Conservation (phyloP, 148 eudicot genomes). For the Linanthus parryae region DNA sequence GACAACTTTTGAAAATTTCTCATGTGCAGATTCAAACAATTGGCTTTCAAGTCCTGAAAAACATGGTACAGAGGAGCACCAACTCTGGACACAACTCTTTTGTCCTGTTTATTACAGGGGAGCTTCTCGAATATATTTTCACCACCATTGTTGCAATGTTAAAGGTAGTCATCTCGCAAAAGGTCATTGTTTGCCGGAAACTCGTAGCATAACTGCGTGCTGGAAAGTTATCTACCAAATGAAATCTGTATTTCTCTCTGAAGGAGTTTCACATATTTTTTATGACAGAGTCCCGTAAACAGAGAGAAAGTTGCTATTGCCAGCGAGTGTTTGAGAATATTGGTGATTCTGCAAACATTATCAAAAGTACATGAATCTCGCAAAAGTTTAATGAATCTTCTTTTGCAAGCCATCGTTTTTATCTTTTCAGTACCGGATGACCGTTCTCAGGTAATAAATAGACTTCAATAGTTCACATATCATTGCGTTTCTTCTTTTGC, state of each 20-base stretch:
- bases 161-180: too few species aligned
- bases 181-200: conserved; percentile 6
- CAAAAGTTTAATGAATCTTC: conserved; percentile 56
- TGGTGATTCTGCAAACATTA: conserved; percentile 80
- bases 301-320: conserved; percentile 67
- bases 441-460: conserved; percentile 41
- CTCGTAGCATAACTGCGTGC: too few species aligned
- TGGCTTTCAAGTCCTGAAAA: conserved; percentile 75
- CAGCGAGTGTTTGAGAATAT: conserved; percentile 80
- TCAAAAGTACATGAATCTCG: conserved; percentile 58
- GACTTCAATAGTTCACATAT: conserved; percentile 3
- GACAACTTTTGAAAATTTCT: conserved; percentile 15
- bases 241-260: conserved; percentile 12
- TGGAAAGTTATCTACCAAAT: conserved; percentile 7
- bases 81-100: conserved; percentile 44
- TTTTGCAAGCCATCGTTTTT: conserved; percentile 77
- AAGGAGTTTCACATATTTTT: conserved; percentile 15
- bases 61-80: conserved; percentile 45
- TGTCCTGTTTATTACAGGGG: conserved; percentile 55
- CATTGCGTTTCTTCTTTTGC: not conserved
- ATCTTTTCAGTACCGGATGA: conserved; percentile 56
- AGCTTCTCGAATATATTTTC: conserved; percentile 51
- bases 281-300: conserved; percentile 53
- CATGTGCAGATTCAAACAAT: conserved; percentile 62
- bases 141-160: conserved; percentile 37